Conservation (phyloP, 768 basidiomycete species). For the Leccinum disarticulatum region DNA sequence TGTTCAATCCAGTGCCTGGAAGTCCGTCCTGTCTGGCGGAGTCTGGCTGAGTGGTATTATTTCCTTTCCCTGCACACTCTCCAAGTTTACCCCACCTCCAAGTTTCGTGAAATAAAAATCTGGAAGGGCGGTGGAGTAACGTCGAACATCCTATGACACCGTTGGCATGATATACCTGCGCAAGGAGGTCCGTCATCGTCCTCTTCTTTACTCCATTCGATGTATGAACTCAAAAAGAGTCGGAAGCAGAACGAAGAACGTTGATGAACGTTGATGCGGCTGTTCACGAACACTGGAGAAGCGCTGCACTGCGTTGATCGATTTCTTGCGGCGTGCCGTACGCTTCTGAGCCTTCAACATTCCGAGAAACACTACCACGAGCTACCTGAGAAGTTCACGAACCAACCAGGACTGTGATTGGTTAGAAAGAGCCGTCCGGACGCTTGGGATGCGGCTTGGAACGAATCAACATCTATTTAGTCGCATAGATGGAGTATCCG, state of each 20-base stretch:
- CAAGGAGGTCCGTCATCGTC: neutral
- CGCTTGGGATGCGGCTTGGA: neutral
- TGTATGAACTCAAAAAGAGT: neutral
- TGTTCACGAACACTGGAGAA: neutral
- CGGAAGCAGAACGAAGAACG: neutral
- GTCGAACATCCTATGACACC: neutral
- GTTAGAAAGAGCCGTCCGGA: neutral
- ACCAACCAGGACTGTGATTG: neutral
- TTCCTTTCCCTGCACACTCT: neutral
- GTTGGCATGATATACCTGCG: neutral
- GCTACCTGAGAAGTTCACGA: neutral
- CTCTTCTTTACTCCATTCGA: neutral
- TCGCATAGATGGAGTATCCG: neutral
- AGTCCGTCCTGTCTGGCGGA: neutral
- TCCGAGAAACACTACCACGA: neutral
- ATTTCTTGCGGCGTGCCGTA: neutral
- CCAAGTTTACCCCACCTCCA: neutral
- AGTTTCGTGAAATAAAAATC: neutral
- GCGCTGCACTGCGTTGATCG: neutral
- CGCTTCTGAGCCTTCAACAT: neutral
- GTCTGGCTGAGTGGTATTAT: neutral
- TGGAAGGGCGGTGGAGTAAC: neutral
- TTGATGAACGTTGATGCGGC: neutral
- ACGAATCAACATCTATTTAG: neutral
- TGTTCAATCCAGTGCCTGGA: neutral